These are phyloP conservation scores for Glycine tomentella DNA, from an alignment of 306 rosid species.

Conservation along the genomic window DNA sequence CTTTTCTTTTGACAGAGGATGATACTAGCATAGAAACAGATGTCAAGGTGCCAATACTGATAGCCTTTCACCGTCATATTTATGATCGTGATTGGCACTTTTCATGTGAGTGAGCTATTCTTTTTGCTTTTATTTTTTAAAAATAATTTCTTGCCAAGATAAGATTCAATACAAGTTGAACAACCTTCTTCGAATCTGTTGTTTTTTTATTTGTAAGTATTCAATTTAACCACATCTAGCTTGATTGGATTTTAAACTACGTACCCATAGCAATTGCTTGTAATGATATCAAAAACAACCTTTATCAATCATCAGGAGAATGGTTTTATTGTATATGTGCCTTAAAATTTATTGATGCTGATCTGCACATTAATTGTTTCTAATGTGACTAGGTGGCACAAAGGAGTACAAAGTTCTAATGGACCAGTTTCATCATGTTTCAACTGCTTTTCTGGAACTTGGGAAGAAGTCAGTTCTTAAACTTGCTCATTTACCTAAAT, in stretches of 20 bases:
- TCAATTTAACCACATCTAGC: neutral
- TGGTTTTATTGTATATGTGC: constrained; percentile 5
- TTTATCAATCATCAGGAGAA: constrained; percentile 30
- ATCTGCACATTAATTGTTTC: constrained; percentile 40
- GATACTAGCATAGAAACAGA: constrained; percentile 82
- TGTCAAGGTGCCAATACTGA: constrained; percentile 89
- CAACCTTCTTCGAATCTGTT: constrained; percentile 1
- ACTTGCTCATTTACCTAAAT: constrained; percentile 37
- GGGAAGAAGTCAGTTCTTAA: constrained; percentile 70
- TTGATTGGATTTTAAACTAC: constrained; percentile 13
- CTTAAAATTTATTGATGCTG: constrained; percentile 34
- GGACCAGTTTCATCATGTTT: constrained; percentile 96
- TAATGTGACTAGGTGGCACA: constrained; percentile 79
- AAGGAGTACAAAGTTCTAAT: constrained; percentile 96
- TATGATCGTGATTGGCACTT: constrained; percentile 90
- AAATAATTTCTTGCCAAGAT: constrained; percentile 25
- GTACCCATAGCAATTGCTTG: neutral
- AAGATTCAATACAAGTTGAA: constrained; percentile 4
- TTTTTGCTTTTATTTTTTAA: neutral
- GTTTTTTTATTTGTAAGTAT: neutral
- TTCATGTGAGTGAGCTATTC: constrained; percentile 67
- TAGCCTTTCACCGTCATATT: constrained; percentile 76
- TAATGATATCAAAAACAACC: constrained; percentile 17
- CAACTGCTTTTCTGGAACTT: constrained; percentile 93
- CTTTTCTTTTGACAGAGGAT: constrained; percentile 72